These are phyloP conservation scores for Scheffersomyces stipitis DNA, from an alignment of 805 yeast genomes.

Conservation along the genomic window DNA sequence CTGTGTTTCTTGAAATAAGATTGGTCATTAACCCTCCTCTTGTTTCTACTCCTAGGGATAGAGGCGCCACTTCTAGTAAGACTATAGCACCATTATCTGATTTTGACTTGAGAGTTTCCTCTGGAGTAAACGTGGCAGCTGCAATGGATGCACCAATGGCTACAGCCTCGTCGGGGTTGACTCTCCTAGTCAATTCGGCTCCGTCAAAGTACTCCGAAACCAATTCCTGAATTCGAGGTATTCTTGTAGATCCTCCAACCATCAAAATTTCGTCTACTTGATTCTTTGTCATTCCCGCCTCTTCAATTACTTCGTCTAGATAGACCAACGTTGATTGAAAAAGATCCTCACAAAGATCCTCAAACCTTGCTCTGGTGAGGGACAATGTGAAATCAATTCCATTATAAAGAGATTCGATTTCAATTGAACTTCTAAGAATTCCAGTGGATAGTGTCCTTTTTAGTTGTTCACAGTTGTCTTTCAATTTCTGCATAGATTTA, in stretches of 20 bases:
- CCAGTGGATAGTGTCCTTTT: conserved; percentile 45
- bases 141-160: conserved; percentile 84
- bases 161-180: conserved; percentile 48
- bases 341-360: conserved; percentile 41
- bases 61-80: conserved; percentile 93
- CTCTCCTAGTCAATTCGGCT: conserved; percentile 43
- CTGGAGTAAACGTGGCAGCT: conserved; percentile 63
- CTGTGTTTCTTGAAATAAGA: conserved; percentile 97
- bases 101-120: conserved; percentile 83
- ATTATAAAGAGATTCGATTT: conserved; percentile 44
- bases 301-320: conserved; percentile 43
- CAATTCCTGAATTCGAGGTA: conserved; percentile 45
- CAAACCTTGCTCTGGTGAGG: conserved; percentile 43
- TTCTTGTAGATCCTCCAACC: conserved; percentile 48
- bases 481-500: conserved; percentile 21
- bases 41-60: conserved; percentile 98
- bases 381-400: conserved; percentile 45
- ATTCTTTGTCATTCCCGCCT: conserved; percentile 44
- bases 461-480: conserved; percentile 45
- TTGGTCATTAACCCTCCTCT: conserved; percentile 97
- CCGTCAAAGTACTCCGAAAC: conserved; percentile 41
- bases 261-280: conserved; percentile 44
- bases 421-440: conserved; percentile 41
- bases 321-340: conserved; percentile 44
- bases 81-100: conserved; percentile 89